These are phyloP conservation scores for Pseudogymnoascus sp. DNA, from an alignment of 2,329 filamentous ascomycete species.

Conservation along the genomic window DNA sequence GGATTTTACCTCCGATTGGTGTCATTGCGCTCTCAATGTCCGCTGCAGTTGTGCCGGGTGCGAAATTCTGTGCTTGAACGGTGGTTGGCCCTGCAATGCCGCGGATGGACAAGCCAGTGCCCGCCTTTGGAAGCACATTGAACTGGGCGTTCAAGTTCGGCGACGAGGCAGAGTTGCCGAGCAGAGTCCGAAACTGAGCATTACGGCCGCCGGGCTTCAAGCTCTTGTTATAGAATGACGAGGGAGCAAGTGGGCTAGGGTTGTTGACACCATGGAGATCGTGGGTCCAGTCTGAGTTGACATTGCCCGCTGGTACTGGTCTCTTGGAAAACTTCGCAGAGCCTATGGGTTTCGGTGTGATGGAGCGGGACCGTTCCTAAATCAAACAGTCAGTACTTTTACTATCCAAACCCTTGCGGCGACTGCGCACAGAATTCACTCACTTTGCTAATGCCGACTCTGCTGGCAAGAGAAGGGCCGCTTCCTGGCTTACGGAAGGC, in stretches of 20 bases:
- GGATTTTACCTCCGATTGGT: constrained; percentile 62
- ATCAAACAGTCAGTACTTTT: not conserved
- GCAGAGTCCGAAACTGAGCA: constrained; percentile 19
- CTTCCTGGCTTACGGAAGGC: constrained; percentile 37
- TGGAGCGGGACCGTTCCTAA: constrained; percentile 4
- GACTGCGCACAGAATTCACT: constrained; percentile 1
- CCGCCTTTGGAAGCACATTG: constrained; percentile 28
- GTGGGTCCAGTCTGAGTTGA: constrained; percentile 64
- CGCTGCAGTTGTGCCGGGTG: constrained; percentile 69
- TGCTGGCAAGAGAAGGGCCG: constrained; percentile 57
- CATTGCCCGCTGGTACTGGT: constrained; percentile 41
- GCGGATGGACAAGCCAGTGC: constrained; percentile 57
- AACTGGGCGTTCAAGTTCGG: constrained; percentile 28
- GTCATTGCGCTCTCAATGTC: constrained; percentile 78
- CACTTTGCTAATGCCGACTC: constrained; percentile 68
- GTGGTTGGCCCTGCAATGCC: constrained; percentile 66
- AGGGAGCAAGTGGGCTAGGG: constrained; percentile 34
- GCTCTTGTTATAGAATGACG: constrained; percentile 32
- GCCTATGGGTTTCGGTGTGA: not conserved
- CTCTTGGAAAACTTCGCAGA: constrained; percentile 26
- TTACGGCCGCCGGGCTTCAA: constrained; percentile 18
- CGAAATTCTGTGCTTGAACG: constrained; percentile 75
- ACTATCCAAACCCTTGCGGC: constrained; percentile 12
- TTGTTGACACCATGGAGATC: constrained; percentile 52
- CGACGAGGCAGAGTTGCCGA: constrained; percentile 25